These are phyloP conservation scores for Rubia peregrina DNA, from an alignment of 305 asterid species.

Conservation along the genomic window DNA sequence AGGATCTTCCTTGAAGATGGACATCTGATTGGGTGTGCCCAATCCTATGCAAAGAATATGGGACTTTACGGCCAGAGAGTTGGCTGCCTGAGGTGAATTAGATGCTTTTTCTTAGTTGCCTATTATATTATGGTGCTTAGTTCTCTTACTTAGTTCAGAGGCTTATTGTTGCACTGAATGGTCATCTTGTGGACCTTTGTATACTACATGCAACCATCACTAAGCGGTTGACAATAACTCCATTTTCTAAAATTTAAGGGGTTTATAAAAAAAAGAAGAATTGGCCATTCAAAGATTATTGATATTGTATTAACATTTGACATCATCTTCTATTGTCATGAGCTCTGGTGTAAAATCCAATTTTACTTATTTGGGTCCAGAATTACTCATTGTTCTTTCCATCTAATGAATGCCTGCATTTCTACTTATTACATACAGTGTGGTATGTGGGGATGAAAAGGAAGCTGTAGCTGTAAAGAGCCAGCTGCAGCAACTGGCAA, in stretches of 20 bases:
- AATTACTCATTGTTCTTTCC: neutral
- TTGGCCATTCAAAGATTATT: neutral
- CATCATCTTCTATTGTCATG: neutral
- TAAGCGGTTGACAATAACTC: neutral
- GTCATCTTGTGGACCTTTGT: no score
- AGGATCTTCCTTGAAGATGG: constrained; percentile 94
- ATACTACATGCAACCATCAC: neutral
- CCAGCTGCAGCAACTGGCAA: constrained; percentile 94
- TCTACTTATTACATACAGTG: constrained; percentile 32
- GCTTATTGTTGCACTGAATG: neutral
- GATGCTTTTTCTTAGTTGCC: neutral
- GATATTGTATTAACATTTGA: neutral
- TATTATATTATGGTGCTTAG: neutral
- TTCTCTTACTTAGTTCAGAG: neutral
- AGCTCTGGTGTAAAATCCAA: neutral
- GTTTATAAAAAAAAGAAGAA: neutral
- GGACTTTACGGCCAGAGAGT: constrained; percentile 98
- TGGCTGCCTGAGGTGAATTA: constrained; percentile 79
- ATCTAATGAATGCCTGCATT: constrained; percentile 11
- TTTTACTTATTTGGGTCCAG: neutral
- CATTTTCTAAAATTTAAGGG: neutral
- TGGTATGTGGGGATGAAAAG: constrained; percentile 87
- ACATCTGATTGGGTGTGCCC: constrained; percentile 93
- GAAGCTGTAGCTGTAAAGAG: constrained; percentile 95
- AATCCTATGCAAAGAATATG: constrained; percentile 97